Base-by-base conservation (phyloP, 2,329 filamentous ascomycete genomes). In the Colletotrichum cuscutae region DNA sequence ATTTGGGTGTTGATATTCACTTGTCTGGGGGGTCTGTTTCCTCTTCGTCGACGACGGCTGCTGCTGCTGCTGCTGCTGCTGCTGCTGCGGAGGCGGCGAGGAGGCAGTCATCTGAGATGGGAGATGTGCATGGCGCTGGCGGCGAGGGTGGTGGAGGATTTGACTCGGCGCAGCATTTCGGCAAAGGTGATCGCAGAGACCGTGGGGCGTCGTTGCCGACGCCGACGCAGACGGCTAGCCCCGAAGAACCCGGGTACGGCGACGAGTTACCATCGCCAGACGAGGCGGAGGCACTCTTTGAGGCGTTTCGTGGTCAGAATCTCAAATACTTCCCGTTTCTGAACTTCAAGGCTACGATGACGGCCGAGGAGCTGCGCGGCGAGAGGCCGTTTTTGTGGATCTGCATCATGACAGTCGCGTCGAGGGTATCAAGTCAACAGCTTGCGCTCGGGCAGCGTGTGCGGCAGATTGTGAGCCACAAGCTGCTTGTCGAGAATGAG, bases 321-420 rank as follows among this genome's bases (percentile, higher is more conserved):
- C 65, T 82, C 6, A 74, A 69, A 54, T 70, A 75, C 13, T 76
- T 82, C 6, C 82, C 82, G 0, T 77, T 78, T 37, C 54, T 80
- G 22, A 66, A 77, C 58, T 73, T 81, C 30, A 75, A 75, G 7
- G 32, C 15, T 1, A 71, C 69, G 4, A 72, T 76, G 19, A 65
- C 54, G 26, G 70, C 79, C 7, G 66, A 63, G 6, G 75, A 78
- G 58, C 68, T 85, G 2, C 79, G 79, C 15, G 64, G 73, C 7
- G 75, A 82, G 15, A 77, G 79, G 57, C 83, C 83, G 1, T 84
- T 84, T 32, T 71, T 83, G 9, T 85, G 82, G 82, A 70, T 82
- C 22, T 80, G 80, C 13, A 79, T 84, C 15, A 82, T 83, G 79
- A 77, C 80, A 0, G 74, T 84, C 6, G 71, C 75, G 1, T 75